Evolutionary conservation across 2,329 filamentous ascomycete genomes (phyloP).

Genomic region (Hypoxylon sp.): DNA sequence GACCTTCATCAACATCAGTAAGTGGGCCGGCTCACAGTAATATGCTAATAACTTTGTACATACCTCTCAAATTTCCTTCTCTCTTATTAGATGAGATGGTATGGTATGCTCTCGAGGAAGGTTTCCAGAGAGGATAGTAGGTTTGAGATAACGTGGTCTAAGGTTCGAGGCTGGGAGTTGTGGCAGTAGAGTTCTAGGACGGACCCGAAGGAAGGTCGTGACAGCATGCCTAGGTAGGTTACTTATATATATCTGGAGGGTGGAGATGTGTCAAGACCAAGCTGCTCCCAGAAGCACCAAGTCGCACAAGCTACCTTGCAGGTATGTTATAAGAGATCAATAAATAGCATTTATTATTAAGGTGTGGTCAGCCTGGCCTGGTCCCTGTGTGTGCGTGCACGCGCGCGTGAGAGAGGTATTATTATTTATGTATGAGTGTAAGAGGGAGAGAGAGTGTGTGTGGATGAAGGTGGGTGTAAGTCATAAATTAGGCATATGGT

Average conservation of each 20-base stretch:
- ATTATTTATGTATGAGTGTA: conserved; percentile 26
- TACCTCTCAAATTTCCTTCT: conserved; percentile 21
- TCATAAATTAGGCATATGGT: conserved; percentile 50
- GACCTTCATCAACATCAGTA: conserved; percentile 21
- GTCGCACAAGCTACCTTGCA: conserved; percentile 50
- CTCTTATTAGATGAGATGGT: conserved; percentile 13
- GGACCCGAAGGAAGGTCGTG: conserved; percentile 39
- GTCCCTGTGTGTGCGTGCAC: conserved; percentile 41
- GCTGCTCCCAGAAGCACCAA: conserved; percentile 43
- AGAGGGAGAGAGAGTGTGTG: conserved; percentile 34
- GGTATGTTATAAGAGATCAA: conserved; percentile 32
- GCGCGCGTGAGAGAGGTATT: conserved; percentile 28
- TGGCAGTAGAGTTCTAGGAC: conserved; percentile 29
- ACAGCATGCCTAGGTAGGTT: conserved; percentile 48
- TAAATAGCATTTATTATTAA: conserved; percentile 46
- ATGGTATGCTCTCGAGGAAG: conserved; percentile 10
- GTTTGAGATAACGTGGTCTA: conserved; percentile 17
- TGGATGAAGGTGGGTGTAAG: conserved; percentile 44
- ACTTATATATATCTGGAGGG: conserved; percentile 45
- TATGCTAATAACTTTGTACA: conserved; percentile 16
- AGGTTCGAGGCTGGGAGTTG: conserved; percentile 16
- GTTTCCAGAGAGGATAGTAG: conserved; percentile 22
- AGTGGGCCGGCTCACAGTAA: conserved; percentile 11
- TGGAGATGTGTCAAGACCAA: conserved; percentile 39
- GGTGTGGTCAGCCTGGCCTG: conserved; percentile 47